Evolutionary conservation across 2,329 filamentous ascomycete species (phyloP).

Genomic region (Colletotrichum sp.): DNA sequence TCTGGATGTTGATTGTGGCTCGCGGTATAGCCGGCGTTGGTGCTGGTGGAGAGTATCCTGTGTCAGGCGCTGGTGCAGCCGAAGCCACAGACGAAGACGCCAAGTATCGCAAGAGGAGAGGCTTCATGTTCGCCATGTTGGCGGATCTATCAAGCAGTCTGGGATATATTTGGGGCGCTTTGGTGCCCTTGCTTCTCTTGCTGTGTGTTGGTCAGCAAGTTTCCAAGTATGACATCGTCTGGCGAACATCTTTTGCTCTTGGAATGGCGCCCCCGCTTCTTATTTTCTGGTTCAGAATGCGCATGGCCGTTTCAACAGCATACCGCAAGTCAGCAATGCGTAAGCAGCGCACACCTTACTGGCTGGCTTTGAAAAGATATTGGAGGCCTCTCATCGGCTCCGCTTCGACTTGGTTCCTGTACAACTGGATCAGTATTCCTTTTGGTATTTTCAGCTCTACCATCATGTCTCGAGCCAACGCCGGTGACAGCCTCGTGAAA

Average conservation of each 20-base stretch:
- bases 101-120: constrained; percentile 48
- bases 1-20: constrained; percentile 55
- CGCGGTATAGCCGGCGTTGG: constrained; percentile 46
- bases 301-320: constrained; percentile 55
- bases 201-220: constrained; percentile 51
- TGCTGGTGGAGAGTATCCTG: constrained; percentile 58
- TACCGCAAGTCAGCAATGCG: constrained; percentile 52
- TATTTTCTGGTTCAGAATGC: constrained; percentile 58
- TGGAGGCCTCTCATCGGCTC: constrained; percentile 54
- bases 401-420: constrained; percentile 54
- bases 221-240: constrained; percentile 48
- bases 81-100: constrained; percentile 59
- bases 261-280: constrained; percentile 53
- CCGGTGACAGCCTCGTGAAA: constrained; percentile 44
- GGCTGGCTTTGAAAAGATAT: constrained; percentile 50
- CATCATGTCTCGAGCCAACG: constrained; percentile 49
- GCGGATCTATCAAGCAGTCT: constrained; percentile 54
- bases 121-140: constrained; percentile 63
- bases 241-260: constrained; percentile 55
- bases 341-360: constrained; percentile 50
- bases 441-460: constrained; percentile 61
- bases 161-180: constrained; percentile 54
- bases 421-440: constrained; percentile 61
- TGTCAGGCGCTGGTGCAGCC: constrained; percentile 51
- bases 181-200: constrained; percentile 55